A percentile compares a stretch with the other conserved stretches of the same genome.
Evolutionary conservation across 148 eudicot genomes (phyloP).

Genomic region (Rhododendron williamsianum): DNA sequence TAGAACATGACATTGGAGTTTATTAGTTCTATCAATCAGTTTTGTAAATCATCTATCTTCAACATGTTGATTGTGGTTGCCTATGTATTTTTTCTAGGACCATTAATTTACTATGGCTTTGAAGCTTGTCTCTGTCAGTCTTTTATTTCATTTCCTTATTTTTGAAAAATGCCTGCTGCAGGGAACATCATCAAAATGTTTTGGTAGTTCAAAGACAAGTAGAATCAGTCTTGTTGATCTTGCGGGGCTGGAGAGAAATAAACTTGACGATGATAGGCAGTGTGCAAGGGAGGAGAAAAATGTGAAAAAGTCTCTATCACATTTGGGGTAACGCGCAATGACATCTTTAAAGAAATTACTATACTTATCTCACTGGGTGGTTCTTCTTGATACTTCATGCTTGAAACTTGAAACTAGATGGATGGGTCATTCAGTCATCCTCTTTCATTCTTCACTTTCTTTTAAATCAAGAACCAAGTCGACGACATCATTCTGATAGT

Average conservation of each 20-base stretch:
- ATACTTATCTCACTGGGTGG: background rate
- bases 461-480: background rate
- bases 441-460: background rate
- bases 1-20: constrained; percentile 20
- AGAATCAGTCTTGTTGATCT: constrained; percentile 83
- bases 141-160: background rate
- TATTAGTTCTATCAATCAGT: background rate
- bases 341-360: background rate
- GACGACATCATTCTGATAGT: background rate
- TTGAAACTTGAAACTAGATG: background rate
- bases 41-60: background rate
- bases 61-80: background rate
- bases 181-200: constrained; percentile 64
- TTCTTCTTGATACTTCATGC: background rate
- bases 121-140: background rate
- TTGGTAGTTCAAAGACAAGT: constrained; percentile 85
- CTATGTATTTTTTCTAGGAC: background rate
- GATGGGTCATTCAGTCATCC: background rate
- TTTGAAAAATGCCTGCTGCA: constrained; percentile 20
- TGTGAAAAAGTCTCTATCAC: constrained; percentile 70
- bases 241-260: constrained; percentile 65
- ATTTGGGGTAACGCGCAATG: constrained; percentile 62
- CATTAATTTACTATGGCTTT: background rate
- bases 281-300: constrained; percentile 58
- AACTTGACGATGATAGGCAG: constrained; percentile 50